A percentile compares a stretch with the other conserved stretches of the same genome.
Evolutionary conservation across 2,329 filamentous ascomycete species (phyloP).

Genomic region (Trichoderma sp.): DNA sequence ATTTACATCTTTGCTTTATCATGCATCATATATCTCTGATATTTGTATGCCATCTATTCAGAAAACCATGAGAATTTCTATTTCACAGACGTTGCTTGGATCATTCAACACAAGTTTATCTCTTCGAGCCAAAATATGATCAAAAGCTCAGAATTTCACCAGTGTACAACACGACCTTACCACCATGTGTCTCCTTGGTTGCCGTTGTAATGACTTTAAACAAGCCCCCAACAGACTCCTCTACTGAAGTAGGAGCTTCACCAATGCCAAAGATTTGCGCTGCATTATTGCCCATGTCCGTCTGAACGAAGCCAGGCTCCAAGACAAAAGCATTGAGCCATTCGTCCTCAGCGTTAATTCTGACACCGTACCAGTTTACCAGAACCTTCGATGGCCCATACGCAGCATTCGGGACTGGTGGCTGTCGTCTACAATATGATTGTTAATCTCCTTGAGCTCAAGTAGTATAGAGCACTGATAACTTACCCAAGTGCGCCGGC

Average conservation of each 20-base stretch:
- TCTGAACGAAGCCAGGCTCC: slow-evolving; percentile 43
- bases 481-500: not conserved
- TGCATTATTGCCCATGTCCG: slow-evolving; percentile 33
- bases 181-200: slow-evolving; percentile 3
- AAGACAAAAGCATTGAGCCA: slow-evolving; percentile 34
- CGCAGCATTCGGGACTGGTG: slow-evolving; percentile 34
- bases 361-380: slow-evolving; percentile 33
- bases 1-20: not conserved
- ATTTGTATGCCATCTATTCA: not conserved
- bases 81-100: not conserved
- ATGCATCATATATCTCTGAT: not conserved
- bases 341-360: not conserved
- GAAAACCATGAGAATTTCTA: not conserved
- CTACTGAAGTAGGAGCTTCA: slow-evolving; percentile 31
- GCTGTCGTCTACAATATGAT: slow-evolving; percentile 35
- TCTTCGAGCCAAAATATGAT: not conserved
- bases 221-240: slow-evolving; percentile 36
- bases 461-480: not conserved
- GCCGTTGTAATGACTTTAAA: slow-evolving; percentile 40
- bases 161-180: slow-evolving; percentile 1
- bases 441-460: not conserved
- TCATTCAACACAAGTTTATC: not conserved
- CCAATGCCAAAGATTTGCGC: slow-evolving; percentile 36
- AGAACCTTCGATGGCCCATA: slow-evolving; percentile 40
- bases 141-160: not conserved